A percentile compares a stretch with the other conserved stretches of the same genome.
Conservation (phyloP, 2,329 filamentous ascomycete genomes). For the Diaporthe citrichinensis region DNA sequence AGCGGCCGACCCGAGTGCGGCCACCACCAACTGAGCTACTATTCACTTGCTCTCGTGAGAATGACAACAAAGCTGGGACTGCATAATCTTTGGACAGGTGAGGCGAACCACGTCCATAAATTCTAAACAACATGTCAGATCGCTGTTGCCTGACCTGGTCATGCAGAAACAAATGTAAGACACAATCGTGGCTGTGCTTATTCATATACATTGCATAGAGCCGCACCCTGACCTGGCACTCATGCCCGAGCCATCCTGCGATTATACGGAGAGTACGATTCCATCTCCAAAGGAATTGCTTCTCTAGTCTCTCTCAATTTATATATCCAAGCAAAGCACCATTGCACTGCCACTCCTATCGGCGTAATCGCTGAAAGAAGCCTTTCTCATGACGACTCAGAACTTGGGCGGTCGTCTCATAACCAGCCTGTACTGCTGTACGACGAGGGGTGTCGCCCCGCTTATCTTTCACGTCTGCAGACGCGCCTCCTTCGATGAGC, state of each 20-base stretch:
- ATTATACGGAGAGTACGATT: background rate
- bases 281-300: too few relatives aligned
- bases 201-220: background rate
- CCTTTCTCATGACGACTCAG: constrained; percentile 3
- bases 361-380: background rate
- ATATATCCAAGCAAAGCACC: too few relatives aligned
- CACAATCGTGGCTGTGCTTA: constrained; percentile 1
- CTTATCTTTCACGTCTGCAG: background rate
- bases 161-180: background rate
- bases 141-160: background rate
- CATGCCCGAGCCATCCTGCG: background rate
- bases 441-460: background rate
- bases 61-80: background rate
- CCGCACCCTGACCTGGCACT: background rate
- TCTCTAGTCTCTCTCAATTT: too few relatives aligned
- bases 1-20: background rate
- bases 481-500: constrained; percentile 9
- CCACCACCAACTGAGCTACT: background rate
- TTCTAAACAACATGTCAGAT: background rate
- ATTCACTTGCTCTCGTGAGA: background rate
- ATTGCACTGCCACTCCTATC: background rate
- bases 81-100: background rate
- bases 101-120: background rate
- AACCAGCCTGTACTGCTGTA: background rate
- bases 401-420: background rate